Evolutionary conservation across 169 alveolate genomes (phyloP), one percentile per base, ranked within the genome.

Genomic region (Plasmodium knowlesi): DNA sequence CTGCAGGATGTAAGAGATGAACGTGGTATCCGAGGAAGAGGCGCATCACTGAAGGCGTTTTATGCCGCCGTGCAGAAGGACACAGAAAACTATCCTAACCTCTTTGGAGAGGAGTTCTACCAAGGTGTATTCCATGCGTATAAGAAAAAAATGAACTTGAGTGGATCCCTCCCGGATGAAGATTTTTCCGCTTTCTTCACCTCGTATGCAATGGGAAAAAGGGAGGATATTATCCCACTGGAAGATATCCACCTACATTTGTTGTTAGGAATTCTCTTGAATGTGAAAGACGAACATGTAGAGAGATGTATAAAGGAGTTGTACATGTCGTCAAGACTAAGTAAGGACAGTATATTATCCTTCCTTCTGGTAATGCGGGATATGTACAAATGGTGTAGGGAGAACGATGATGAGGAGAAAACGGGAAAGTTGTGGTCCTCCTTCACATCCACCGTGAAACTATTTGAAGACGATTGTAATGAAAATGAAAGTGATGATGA

Each of bases 81-180:
- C 19, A n/a, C 39, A 19, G 57, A 39, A 73, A 5, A 34, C 30
- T 5, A 46, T 19, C 28, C 22, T 5, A 34, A 22, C 28, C 67
- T 78, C 53, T 89, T 89, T 89, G 94, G 61, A 22, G 46, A 57
- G 37, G 19, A 39, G 9, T 80, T 89, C 54, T 89, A 73, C 70
- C 22, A 41, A 57, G 83, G 83, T 28, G 30, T 89, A n/a, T 89
- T 89, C 25, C 28, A 53, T 80, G 34, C 82, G 53, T 81, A 89
- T 89, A 57, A 46, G 53, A 32, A 32, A 34, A 80, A 50, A 80
- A 79, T 89, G 19, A 12, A 67, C 2, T 8, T 32, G 28, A 50
- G 46, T 6, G 30, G 82, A 32, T 8, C 57, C 16, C 72, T 80
- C 32, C 90, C 91, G 22, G 91, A 89, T n/a, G 46, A 39, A 22